Evolutionary conservation across 768 basidiomycete species (phyloP).

Genomic region (Tulasnella sp.): DNA sequence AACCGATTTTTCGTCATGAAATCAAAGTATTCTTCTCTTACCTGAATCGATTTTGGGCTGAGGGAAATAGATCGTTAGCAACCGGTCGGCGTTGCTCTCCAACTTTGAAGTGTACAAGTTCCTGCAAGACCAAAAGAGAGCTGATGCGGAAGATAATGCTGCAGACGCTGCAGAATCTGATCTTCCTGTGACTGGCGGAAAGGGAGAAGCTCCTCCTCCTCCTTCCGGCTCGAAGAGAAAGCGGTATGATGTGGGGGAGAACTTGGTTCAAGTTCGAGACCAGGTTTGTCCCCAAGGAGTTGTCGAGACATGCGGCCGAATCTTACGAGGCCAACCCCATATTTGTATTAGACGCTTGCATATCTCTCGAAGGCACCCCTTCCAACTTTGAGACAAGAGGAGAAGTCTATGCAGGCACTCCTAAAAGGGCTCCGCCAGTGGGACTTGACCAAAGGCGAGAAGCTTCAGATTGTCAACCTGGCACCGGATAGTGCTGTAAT

Average conservation of each 20-base stretch:
- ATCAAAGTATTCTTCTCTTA: too few species aligned
- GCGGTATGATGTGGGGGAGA: neutral
- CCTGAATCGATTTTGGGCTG: neutral
- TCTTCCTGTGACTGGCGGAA: neutral
- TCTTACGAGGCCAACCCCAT: neutral
- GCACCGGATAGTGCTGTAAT: constrained; percentile 81
- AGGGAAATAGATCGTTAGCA: constrained; percentile 60
- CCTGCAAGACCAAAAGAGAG: constrained; percentile 69
- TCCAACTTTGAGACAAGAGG: constrained; percentile 66
- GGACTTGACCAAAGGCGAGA: constrained; percentile 86
- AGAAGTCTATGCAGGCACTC: constrained; percentile 64
- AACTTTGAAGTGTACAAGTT: constrained; percentile 85
- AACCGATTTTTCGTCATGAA: too few species aligned
- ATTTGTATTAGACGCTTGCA: constrained; percentile 67
- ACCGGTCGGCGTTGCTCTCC: constrained; percentile 78
- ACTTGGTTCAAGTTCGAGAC: constrained; percentile 1
- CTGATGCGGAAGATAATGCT: neutral
- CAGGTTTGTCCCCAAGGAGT: neutral
- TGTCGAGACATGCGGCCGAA: constrained; percentile 11
- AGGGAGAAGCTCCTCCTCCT: neutral
- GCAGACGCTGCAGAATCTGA: neutral
- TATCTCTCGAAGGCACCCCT: constrained; percentile 79
- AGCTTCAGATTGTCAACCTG: constrained; percentile 91
- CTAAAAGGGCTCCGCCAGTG: constrained; percentile 68
- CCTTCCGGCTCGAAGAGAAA: neutral